Percentiles rank a stretch among this genome's conserved stretches.
These are phyloP conservation scores for Xylariales sp. DNA, from an alignment of 2,329 filamentous ascomycete species.

Conservation along the genomic window DNA sequence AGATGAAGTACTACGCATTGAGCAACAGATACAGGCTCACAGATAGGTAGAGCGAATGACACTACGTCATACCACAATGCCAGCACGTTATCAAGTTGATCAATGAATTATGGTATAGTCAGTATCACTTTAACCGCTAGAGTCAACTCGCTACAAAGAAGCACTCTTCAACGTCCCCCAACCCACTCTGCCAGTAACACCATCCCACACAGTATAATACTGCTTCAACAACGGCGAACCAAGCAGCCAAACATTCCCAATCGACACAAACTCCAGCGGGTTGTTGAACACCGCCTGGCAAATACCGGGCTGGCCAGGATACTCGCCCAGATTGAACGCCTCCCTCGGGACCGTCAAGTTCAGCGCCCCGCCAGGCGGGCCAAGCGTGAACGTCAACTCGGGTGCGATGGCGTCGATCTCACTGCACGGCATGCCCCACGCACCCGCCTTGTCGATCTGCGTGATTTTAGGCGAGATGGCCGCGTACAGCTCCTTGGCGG, in stretches of 20 bases:
- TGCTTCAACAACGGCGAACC: constrained; percentile 28
- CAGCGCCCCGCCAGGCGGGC: constrained; percentile 14
- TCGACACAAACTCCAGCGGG: constrained; percentile 11
- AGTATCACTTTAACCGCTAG: too few relatives aligned
- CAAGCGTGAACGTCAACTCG: constrained; percentile 27
- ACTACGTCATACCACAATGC: too few relatives aligned
- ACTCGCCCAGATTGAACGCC: constrained; percentile 29
- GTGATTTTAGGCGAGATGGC: constrained; percentile 25
- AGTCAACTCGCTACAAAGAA: too few relatives aligned
- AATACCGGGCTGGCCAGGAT: constrained; percentile 19
- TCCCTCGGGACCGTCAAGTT: constrained; percentile 25
- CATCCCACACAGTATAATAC: constrained; percentile 33
- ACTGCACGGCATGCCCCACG: constrained; percentile 29
- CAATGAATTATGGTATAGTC: too few relatives aligned
- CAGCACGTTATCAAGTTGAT: too few relatives aligned
- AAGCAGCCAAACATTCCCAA: constrained; percentile 25
- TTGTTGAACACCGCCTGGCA: constrained; percentile 29
- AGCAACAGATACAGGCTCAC: too few relatives aligned
- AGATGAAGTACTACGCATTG: too few relatives aligned
- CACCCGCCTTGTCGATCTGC: constrained; percentile 24
- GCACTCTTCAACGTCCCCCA: constrained; percentile 10
- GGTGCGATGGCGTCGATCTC: constrained; percentile 21
- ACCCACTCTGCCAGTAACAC: constrained; percentile 18
- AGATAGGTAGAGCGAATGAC: too few relatives aligned
- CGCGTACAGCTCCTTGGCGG: constrained; percentile 25